These are phyloP conservation scores for Hypoxylon sp. DNA, from an alignment of 2,329 filamentous ascomycete genomes.

Conservation along the genomic window DNA sequence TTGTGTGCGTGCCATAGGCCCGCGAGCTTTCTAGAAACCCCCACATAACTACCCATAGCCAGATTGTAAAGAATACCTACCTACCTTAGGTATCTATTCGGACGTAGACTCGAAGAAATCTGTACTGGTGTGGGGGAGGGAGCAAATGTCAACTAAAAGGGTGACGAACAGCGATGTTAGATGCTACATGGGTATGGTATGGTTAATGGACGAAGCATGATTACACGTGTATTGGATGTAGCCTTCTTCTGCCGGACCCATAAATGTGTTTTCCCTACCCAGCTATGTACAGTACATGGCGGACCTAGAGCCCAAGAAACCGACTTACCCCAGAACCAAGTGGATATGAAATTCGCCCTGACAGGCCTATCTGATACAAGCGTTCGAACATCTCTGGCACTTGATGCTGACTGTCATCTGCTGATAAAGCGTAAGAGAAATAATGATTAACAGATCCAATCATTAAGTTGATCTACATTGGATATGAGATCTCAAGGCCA, in stretches of 20 bases:
- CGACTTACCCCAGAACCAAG: constrained; percentile 26
- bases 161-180: constrained; percentile 17
- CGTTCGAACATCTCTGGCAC: constrained; percentile 11
- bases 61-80: constrained; percentile 10
- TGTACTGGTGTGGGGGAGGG: constrained; percentile 5
- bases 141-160: constrained; percentile 5
- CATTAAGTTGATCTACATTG: constrained; percentile 38
- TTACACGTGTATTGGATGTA: constrained; percentile 11
- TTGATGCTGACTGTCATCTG: constrained; percentile 22
- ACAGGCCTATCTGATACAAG: not conserved
- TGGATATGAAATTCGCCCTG: constrained; percentile 22
- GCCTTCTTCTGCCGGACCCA: constrained; percentile 19
- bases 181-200: constrained; percentile 16
- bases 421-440: constrained; percentile 34
- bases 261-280: constrained; percentile 9
- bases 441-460: constrained; percentile 32
- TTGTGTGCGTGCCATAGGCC: constrained; percentile 25
- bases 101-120: constrained; percentile 24
- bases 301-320: constrained; percentile 1
- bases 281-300: constrained; percentile 8
- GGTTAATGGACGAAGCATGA: constrained; percentile 18
- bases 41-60: constrained; percentile 22
- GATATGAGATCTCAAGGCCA: constrained; percentile 34
- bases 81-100: constrained; percentile 32
- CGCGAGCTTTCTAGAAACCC: constrained; percentile 20